Percentiles rank a stretch among this genome's conserved stretches.
Conservation (phyloP, 768 basidiomycete genomes). For the Leccinum imitatum region DNA sequence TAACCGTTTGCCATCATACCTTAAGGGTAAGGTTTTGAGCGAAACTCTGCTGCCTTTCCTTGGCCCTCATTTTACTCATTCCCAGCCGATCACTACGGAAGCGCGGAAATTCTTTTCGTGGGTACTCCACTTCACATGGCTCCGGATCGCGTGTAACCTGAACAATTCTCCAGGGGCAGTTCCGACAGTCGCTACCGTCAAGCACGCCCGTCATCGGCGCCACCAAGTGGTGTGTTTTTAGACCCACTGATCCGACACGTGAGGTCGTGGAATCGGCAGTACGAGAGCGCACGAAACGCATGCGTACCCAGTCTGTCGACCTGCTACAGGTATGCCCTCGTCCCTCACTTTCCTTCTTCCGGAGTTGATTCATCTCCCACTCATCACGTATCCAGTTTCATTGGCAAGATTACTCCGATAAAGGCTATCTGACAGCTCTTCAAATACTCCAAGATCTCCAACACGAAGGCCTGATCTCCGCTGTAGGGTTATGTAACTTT, state of each 20-base stretch:
- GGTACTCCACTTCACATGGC: conserved; percentile 22
- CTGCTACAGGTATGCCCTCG: conserved; percentile 60
- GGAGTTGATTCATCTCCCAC: not conserved
- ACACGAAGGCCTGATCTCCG: conserved; percentile 54
- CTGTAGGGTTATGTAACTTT: conserved; percentile 80
- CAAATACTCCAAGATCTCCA: conserved; percentile 60
- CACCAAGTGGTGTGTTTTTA: conserved; percentile 88
- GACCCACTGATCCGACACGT: conserved; percentile 48
- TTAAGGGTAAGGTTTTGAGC: conserved; percentile 27
- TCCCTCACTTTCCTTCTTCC: not conserved
- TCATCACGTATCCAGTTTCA: conserved; percentile 54
- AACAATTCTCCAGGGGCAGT: conserved; percentile 58
- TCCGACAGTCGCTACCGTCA: conserved; percentile 46
- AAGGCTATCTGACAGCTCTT: conserved; percentile 47
- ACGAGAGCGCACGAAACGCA: conserved; percentile 67
- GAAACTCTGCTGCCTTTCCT: not conserved
- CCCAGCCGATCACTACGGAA: conserved; percentile 84
- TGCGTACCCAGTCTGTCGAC: conserved; percentile 60
- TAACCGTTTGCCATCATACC: conserved; percentile 4
- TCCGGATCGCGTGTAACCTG: not conserved
- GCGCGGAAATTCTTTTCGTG: conserved; percentile 80
- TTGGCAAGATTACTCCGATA: conserved; percentile 68
- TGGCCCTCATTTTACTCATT: conserved; percentile 12
- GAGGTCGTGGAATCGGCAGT: conserved; percentile 60
- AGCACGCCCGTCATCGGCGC: conserved; percentile 57